Evolutionary conservation across 768 basidiomycete species (phyloP), one percentile per base, ranked within the genome.

Genomic region (Lactarius psammicola): DNA sequence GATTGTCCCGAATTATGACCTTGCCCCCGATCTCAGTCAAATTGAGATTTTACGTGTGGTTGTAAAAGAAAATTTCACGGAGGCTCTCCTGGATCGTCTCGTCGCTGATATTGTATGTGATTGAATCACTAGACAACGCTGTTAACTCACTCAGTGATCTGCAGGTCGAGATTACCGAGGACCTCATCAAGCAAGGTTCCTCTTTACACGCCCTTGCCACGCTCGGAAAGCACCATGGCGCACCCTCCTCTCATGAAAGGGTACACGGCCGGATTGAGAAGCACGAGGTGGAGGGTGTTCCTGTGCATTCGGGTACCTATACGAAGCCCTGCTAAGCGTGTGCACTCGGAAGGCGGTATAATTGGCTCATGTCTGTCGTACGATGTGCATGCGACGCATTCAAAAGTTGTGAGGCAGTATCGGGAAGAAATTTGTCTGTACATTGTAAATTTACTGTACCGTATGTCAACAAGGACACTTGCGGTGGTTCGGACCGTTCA

Each of bases 111-210:
- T 94, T 55, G 87, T 90, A 70, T 75, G 87, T 77, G 7, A 28
- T 9, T 30, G 53, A 30, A 8, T 55, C 60, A 56, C 55, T 17
- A 38, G 57, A 7, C 18, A 13, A 7, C 58, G 57, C 60, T 31
- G 26, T 13, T 42, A 56, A 30, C 53, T 66, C 57, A 58, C 44
- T 4, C 10, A 56, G 15, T 28, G 56, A 13, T 56, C 40, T 34
- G 54, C 67, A 90, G 83, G 77, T 92, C 33, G 84, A 87, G 71
- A 75, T 90, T 33, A 89, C 88, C 0, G 84, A 90, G 71, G 76
- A 79, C 7, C 78, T 94, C 33, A 74, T 76, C 15, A 73, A 80
- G 44, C 70, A 78, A 38, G 80, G 78, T 56, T 82, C 84, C 10
- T 75, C 85, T 0, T 55, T 75, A 28, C 86, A 89, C 65, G 81